phyloP scores from a whole-genome alignment of 116 monocot genomes.

The Dioscorea cayenensis region DNA sequence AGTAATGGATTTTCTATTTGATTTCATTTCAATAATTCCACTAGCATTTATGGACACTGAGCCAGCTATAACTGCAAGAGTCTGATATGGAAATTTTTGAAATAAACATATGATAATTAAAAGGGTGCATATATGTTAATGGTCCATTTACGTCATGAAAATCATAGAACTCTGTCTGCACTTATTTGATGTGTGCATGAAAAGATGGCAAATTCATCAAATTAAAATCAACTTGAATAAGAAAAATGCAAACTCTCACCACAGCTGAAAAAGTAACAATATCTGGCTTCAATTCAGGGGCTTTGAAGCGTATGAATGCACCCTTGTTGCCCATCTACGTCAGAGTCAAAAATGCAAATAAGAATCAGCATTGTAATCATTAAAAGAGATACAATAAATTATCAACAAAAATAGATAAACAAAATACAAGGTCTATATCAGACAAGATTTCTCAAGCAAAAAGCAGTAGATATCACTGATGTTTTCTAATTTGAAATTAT shows the following conservation, averaged over 20 bases:
- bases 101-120: neutral
- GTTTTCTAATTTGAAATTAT: too few relatives aligned
- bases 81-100: too few relatives aligned
- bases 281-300: constrained; percentile 78
- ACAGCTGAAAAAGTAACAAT: constrained; percentile 77
- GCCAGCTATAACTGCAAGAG: too few relatives aligned
- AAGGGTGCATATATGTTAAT: neutral
- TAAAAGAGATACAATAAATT: neutral
- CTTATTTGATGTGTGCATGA: neutral
- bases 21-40: too few relatives aligned
- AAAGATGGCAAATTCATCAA: neutral
- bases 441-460: too few relatives aligned
- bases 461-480: too few relatives aligned
- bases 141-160: too few relatives aligned
- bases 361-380: neutral
- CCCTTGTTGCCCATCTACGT: constrained; percentile 97
- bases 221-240: neutral
- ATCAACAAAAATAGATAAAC: neutral
- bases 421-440: neutral
- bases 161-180: neutral
- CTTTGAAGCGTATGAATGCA: constrained; percentile 68
- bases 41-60: too few relatives aligned
- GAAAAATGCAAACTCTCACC: constrained; percentile 24
- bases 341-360: constrained; percentile 2
- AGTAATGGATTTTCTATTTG: too few relatives aligned